Percentiles rank a stretch among this genome's conserved stretches.
These are phyloP conservation scores for Scytalidium lignicola DNA, from an alignment of 2,329 filamentous ascomycete genomes.

Conservation along the genomic window DNA sequence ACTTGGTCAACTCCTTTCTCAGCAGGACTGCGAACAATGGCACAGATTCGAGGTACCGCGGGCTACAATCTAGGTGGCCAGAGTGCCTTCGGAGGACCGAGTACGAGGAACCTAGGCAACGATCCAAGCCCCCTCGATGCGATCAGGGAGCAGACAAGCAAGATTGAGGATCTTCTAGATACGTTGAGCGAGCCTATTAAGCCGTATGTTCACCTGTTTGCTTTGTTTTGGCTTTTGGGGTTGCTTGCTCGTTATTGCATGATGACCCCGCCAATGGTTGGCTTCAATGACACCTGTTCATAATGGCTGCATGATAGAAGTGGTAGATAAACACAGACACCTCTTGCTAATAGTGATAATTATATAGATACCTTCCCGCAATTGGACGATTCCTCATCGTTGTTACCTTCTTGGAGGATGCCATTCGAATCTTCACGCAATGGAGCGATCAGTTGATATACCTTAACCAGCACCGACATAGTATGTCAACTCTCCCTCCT, in stretches of 20 bases:
- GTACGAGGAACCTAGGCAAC: slow-evolving; percentile 24
- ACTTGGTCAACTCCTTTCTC: slow-evolving; percentile 1
- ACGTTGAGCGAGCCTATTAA: slow-evolving; percentile 84
- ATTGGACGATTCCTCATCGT: slow-evolving; percentile 98
- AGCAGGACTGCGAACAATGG: slow-evolving; percentile 38
- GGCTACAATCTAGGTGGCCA: slow-evolving; percentile 34
- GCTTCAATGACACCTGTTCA: neutral
- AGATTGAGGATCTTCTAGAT: slow-evolving; percentile 93
- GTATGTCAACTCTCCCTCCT: slow-evolving; percentile 44
- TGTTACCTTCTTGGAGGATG: slow-evolving; percentile 96
- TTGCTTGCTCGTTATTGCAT: no score
- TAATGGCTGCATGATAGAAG: neutral
- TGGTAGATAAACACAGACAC: neutral
- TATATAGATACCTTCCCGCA: slow-evolving; percentile 75
- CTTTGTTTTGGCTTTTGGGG: neutral
- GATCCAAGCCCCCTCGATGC: slow-evolving; percentile 60
- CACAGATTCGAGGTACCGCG: slow-evolving; percentile 53
- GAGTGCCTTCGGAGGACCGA: slow-evolving; percentile 30
- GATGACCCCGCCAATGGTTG: neutral
- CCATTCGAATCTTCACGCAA: slow-evolving; percentile 92
- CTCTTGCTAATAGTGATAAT: slow-evolving; percentile 12
- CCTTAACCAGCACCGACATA: slow-evolving; percentile 85
- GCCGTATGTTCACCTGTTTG: slow-evolving; percentile 61
- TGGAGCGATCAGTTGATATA: slow-evolving; percentile 94
- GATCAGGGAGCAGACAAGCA: slow-evolving; percentile 92